phyloP scores from a whole-genome alignment of 768 basidiomycete species.

The Psilocybe tampanensis region DNA sequence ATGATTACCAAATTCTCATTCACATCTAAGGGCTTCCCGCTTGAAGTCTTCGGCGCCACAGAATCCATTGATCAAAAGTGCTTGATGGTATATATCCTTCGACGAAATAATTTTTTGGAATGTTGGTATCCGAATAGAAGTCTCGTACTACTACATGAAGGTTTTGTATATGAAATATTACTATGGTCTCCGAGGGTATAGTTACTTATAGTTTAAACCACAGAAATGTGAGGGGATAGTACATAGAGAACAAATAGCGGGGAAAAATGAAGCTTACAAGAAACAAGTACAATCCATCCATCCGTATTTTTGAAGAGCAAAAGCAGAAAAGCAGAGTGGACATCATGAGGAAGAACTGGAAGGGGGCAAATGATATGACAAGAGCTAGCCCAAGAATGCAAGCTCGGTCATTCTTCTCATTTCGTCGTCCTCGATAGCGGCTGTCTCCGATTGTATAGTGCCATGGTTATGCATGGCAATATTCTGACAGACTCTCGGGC shows the following conservation, averaged over 20 bases:
- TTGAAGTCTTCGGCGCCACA: too few relatives aligned
- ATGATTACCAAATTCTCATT: too few relatives aligned
- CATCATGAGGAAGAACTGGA: background rate
- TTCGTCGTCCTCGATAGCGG: constrained; percentile 66
- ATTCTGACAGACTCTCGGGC: constrained; percentile 9
- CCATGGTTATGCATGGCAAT: constrained; percentile 56
- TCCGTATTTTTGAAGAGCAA: background rate
- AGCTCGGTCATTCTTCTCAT: constrained; percentile 68
- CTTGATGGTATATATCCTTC: too few relatives aligned
- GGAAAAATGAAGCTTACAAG: background rate
- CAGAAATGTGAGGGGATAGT: background rate
- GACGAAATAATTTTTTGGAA: background rate
- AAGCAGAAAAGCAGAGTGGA: background rate
- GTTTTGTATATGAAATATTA: background rate
- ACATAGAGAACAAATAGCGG: background rate
- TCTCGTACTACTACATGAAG: constrained; percentile 1
- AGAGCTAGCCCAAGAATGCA: constrained; percentile 54
- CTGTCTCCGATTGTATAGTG: constrained; percentile 54
- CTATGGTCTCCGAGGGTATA: background rate
- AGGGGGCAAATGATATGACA: background rate
- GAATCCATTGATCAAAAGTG: too few relatives aligned
- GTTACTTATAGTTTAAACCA: too few relatives aligned
- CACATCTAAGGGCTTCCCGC: too few relatives aligned
- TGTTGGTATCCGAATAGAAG: background rate
- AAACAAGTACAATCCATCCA: background rate